Percentiles rank a stretch among this genome's conserved stretches.
phyloP scores from a whole-genome alignment of 768 basidiomycete species.

The Russula sp. region DNA sequence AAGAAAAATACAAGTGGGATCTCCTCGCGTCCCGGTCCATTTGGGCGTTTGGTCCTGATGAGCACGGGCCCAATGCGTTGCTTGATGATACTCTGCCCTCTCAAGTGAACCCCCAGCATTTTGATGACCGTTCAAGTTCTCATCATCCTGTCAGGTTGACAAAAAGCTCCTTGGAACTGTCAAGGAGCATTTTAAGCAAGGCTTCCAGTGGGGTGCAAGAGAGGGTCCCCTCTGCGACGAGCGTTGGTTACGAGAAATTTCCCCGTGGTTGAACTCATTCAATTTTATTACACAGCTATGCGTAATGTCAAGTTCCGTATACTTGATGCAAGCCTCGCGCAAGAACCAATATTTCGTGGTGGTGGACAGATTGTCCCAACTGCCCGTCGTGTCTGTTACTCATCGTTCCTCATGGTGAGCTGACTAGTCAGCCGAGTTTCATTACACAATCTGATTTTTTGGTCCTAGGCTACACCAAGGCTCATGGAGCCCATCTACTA shows the following conservation, averaged over 20 bases:
- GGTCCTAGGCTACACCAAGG: conserved; percentile 76
- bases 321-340: conserved; percentile 84
- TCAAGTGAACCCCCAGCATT: conserved; percentile 44
- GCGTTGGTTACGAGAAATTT: conserved; percentile 53
- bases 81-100: conserved; percentile 95
- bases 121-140: background rate
- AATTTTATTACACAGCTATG: conserved; percentile 56
- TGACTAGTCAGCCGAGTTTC: background rate
- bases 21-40: conserved; percentile 94
- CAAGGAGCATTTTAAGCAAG: conserved; percentile 95
- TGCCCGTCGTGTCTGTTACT: conserved; percentile 97
- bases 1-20: conserved; percentile 98
- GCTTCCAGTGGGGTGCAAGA: conserved; percentile 98
- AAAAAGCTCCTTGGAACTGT: conserved; percentile 86
- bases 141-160: conserved; percentile 53
- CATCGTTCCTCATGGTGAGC: conserved; percentile 94
- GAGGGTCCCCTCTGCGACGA: conserved; percentile 98
- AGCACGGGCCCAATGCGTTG: conserved; percentile 87
- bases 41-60: conserved; percentile 99
- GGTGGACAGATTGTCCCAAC: conserved; percentile 99
- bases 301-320: conserved; percentile 98
- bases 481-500: conserved; percentile 98
- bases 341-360: conserved; percentile 95
- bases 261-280: conserved; percentile 5
- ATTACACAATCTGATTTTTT: background rate